These are phyloP conservation scores for Coemansia sp. DNA, from an alignment of 192 early-diverging fungal species.

Conservation along the genomic window DNA sequence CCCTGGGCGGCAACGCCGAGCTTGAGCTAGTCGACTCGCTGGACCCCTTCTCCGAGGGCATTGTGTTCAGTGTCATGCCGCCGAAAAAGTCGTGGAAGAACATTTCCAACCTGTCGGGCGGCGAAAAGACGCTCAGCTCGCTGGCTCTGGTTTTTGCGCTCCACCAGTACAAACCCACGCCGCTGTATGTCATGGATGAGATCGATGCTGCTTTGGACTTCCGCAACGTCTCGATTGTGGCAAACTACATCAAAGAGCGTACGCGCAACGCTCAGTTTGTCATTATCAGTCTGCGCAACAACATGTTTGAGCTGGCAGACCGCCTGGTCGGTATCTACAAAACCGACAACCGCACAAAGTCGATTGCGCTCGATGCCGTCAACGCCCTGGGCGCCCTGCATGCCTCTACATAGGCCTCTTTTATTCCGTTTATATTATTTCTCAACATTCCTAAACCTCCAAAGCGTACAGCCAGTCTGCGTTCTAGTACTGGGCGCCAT, in stretches of 20 bases:
- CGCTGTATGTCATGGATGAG: slow-evolving; percentile 99
- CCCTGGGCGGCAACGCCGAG: slow-evolving; percentile 96
- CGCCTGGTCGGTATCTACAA: slow-evolving; percentile 99
- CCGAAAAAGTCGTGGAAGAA: slow-evolving; percentile 99
- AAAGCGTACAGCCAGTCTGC: no score
- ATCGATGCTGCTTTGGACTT: slow-evolving; percentile 99
- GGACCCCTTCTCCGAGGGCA: slow-evolving; percentile 98
- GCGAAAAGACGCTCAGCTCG: slow-evolving; percentile 99
- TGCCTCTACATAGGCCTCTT: not conserved
- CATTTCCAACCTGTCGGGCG: slow-evolving; percentile 97
- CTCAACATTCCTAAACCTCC: no score
- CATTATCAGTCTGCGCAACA: slow-evolving; percentile 96
- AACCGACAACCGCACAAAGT: slow-evolving; percentile 86
- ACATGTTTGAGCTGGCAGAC: slow-evolving; percentile 99
- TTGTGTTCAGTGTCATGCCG: slow-evolving; percentile 98
- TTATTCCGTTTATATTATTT: no score
- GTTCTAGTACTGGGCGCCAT: slow-evolving; percentile 65
- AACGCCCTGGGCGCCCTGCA: slow-evolving; percentile 28
- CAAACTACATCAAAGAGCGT: slow-evolving; percentile 97
- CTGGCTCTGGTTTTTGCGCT: slow-evolving; percentile 97
- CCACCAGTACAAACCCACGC: slow-evolving; percentile 99
- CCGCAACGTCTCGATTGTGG: slow-evolving; percentile 98
- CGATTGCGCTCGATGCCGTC: slow-evolving; percentile 52
- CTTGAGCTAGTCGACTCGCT: slow-evolving; percentile 92
- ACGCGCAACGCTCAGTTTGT: slow-evolving; percentile 98